Evolutionary conservation across 305 asterid species (phyloP).

Genomic region (Solanum chacoense): DNA sequence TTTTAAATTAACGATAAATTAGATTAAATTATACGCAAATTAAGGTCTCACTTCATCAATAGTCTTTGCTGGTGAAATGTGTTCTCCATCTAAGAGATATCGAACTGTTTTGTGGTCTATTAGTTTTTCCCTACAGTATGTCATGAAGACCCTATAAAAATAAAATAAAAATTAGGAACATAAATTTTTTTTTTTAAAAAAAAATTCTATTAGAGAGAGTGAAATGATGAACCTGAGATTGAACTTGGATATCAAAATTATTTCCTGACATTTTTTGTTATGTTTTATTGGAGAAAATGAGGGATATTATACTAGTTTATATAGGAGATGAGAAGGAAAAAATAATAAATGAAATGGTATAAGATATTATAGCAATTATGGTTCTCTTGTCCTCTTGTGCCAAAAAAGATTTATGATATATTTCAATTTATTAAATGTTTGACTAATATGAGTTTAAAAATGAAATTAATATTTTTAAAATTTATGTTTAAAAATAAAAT

Average conservation of each 20-base stretch:
- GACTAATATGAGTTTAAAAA: neutral
- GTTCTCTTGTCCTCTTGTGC: no score
- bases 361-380: neutral
- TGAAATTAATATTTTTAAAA: no score
- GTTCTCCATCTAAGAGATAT: no score
- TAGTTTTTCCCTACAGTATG: neutral
- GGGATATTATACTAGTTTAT: neutral
- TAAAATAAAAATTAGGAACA: neutral
- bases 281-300: neutral
- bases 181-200: no score
- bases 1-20: neutral
- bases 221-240: neutral
- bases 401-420: no score
- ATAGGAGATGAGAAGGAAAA: neutral
- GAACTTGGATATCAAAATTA: neutral
- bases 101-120: neutral
- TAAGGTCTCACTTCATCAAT: no score
- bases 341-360: neutral
- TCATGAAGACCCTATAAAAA: neutral
- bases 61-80: no score
- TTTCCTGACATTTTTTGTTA: neutral
- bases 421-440: no score
- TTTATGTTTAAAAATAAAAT: no score
- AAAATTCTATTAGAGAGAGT: neutral
- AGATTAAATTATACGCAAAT: neutral